Conservation (phyloP, 495 filamentous ascomycete species). For the Darksidea phi region DNA sequence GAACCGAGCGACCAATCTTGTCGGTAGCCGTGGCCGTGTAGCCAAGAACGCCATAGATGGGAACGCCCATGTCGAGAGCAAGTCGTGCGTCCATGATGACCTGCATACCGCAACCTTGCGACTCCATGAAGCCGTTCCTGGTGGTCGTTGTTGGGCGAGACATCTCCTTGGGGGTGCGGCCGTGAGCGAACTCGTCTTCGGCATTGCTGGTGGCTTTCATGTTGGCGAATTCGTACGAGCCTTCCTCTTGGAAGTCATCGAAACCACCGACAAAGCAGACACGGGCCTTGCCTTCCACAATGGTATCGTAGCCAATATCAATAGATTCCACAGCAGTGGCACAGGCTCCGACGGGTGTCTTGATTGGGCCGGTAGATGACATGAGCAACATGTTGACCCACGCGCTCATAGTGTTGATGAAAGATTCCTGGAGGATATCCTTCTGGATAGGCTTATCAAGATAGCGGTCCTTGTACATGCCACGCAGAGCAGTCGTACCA, state of each 20-base stretch:
- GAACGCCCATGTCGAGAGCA: slow-evolving; percentile 96
- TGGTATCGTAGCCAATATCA: slow-evolving; percentile 96
- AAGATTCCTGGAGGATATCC: slow-evolving; percentile 97
- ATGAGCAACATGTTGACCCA: slow-evolving; percentile 99
- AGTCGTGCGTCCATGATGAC: slow-evolving; percentile 97
- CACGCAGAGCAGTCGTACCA: slow-evolving; percentile 84
- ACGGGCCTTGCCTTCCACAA: slow-evolving; percentile 94
- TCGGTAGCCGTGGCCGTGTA: slow-evolving; percentile 97
- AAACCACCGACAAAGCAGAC: slow-evolving; percentile 98
- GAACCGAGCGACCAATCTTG: slow-evolving; percentile 97
- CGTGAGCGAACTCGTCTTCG: slow-evolving; percentile 91
- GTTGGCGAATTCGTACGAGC: slow-evolving; percentile 99
- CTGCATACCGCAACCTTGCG: slow-evolving; percentile 96
- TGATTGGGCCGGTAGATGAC: slow-evolving; percentile 96
- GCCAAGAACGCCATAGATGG: slow-evolving; percentile 92
- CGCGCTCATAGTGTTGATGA: slow-evolving; percentile 99
- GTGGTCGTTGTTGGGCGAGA: slow-evolving; percentile 96
- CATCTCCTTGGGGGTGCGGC: slow-evolving; percentile 95
- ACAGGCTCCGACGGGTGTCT: slow-evolving; percentile 96
- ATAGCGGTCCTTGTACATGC: slow-evolving; percentile 98
- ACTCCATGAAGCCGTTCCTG: slow-evolving; percentile 98
- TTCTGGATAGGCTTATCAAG: slow-evolving; percentile 98
- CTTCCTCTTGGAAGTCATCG: slow-evolving; percentile 99
- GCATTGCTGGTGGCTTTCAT: slow-evolving; percentile 99
- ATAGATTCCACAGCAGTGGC: slow-evolving; percentile 96